Evolutionary conservation across 2,329 filamentous ascomycete genomes (phyloP), one percentile per base, ranked within the genome.

Genomic region (Colletotrichum lindemuthianum): DNA sequence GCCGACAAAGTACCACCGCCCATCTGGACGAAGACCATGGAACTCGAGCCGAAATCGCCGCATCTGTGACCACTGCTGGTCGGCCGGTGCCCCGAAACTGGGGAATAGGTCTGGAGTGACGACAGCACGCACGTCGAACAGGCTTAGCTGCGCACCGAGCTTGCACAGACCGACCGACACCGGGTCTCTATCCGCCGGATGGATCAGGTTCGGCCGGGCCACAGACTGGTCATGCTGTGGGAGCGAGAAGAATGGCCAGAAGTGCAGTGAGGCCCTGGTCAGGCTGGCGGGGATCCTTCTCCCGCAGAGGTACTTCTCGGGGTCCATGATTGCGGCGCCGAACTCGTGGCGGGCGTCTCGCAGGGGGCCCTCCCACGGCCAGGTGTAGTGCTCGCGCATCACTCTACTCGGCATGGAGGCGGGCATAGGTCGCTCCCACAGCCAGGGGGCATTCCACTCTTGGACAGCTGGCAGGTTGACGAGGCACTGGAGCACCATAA

Each of bases 331-430:
- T 39, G 65, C 65, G 8, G 53, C 61, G n/a, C 67, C 70, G 37
- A 73, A 70, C 59, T 71, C 70, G 52, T 69, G 67, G 44, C 71
- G 69, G 41, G 67, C 68, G 54, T 73, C 71, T 13, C 72, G 67
- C 58, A 69, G 68, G 8, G 71, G 70, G 11, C 71, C 71, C 60
- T 70, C 68, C 69, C 71, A 73, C n/a, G 58, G 58, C 58, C 58
- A 49, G 43, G 2, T 54, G 16, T 54, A 60, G 50, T 60, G 50
- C 24, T 60, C 58, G 16, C 58, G 50, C 50, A 60, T 60, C 43
- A 37, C 50, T 43, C 43, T 60, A 32, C 50, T 60, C 36, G 50
- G 58, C 13, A 54, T 36, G 43, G 6, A 13, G 10, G 49, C 10
- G 50, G 58, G 58, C 50, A 60, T 48, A n/a, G 50, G 67, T 52